Evolutionary conservation across 768 basidiomycete species (phyloP).

Genomic region (Russula ochroleuca): DNA sequence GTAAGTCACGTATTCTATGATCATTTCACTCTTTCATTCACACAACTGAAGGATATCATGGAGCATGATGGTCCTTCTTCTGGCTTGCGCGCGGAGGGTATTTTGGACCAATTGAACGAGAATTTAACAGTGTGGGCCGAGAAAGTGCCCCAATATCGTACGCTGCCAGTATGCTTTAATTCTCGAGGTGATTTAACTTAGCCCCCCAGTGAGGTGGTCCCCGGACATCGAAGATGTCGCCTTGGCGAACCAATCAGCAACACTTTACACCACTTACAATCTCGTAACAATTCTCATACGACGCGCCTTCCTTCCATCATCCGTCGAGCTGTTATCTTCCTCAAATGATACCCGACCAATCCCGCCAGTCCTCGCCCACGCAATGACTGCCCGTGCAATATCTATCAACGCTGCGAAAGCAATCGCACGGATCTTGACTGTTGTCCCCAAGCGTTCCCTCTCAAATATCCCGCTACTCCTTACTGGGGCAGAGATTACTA

Average conservation of each 20-base stretch:
- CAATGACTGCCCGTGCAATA: constrained; percentile 21
- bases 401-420: constrained; percentile 24
- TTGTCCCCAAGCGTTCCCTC: constrained; percentile 22
- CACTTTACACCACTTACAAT: constrained; percentile 47
- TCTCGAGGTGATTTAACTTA: neutral
- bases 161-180: constrained; percentile 12
- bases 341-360: constrained; percentile 1
- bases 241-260: constrained; percentile 43
- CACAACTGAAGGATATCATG: constrained; percentile 4
- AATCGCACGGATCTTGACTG: constrained; percentile 13
- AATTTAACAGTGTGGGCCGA: constrained; percentile 39
- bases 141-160: constrained; percentile 33
- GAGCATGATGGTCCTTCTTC: constrained; percentile 13
- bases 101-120: constrained; percentile 45
- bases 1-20: constrained; percentile 31
- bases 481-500: constrained; percentile 19
- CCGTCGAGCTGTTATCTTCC: constrained; percentile 12
- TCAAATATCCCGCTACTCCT: constrained; percentile 25
- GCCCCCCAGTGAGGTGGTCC: constrained; percentile 40
- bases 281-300: constrained; percentile 70
- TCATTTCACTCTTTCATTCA: neutral
- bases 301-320: constrained; percentile 64
- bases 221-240: constrained; percentile 38
- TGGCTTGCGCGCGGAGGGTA: constrained; percentile 31
- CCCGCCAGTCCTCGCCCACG: constrained; percentile 1